Conservation (phyloP, 2,329 filamentous ascomycete species). For the Sphaerulina musiva region DNA sequence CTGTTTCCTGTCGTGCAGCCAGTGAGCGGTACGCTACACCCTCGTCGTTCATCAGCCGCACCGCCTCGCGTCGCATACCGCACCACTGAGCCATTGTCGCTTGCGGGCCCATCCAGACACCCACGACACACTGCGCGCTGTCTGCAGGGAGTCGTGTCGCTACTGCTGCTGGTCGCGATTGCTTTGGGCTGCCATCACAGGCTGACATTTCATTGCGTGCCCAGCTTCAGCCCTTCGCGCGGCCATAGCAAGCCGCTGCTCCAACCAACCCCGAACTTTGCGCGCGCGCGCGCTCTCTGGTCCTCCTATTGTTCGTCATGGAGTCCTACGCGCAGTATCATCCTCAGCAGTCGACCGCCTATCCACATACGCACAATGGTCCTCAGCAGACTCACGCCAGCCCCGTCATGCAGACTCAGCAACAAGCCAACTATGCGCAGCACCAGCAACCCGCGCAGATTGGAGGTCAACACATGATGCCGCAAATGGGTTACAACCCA, state of each 20-base stretch:
- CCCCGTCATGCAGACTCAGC: constrained; percentile 72
- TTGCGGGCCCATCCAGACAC: background rate
- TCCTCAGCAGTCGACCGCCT: constrained; percentile 37
- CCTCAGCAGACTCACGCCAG: constrained; percentile 60
- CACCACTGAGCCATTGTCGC: constrained; percentile 2
- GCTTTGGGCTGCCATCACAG: constrained; percentile 22
- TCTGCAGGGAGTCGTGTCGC: constrained; percentile 5
- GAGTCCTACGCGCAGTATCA: constrained; percentile 46
- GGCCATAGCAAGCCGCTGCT: constrained; percentile 10
- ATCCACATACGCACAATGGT: constrained; percentile 39
- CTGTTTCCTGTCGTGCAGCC: constrained; percentile 18
- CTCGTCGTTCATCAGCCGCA: constrained; percentile 15
- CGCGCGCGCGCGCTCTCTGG: constrained; percentile 16
- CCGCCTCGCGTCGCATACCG: constrained; percentile 13
- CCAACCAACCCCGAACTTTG: constrained; percentile 20
- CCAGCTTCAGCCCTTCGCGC: constrained; percentile 15
- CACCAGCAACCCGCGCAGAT: constrained; percentile 56
- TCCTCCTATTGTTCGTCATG: constrained; percentile 33
- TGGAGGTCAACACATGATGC: constrained; percentile 44
- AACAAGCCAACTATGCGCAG: constrained; percentile 42
- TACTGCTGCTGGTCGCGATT: constrained; percentile 6
- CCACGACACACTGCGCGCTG: constrained; percentile 4
- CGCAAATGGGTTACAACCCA: constrained; percentile 72
- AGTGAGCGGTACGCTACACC: constrained; percentile 19
- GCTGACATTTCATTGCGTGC: constrained; percentile 20